Evolutionary conservation across 2,329 filamentous ascomycete genomes (phyloP).

Genomic region (Trichophyton mentagrophytes): DNA sequence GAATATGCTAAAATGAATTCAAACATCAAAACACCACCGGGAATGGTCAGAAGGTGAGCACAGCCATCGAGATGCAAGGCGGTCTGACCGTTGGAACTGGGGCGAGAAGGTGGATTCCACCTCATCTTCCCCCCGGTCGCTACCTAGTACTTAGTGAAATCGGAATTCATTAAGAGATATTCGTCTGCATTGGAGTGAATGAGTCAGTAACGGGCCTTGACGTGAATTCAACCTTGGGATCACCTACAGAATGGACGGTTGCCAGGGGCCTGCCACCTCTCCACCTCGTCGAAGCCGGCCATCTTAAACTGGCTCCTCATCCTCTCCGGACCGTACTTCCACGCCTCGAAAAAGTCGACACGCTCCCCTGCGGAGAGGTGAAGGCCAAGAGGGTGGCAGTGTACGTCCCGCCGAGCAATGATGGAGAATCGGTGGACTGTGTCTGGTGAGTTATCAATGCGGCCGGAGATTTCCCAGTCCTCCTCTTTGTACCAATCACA

Average conservation of each 20-base stretch:
- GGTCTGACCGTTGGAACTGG: too few species aligned
- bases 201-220: not conserved
- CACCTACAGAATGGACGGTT: slow-evolving; percentile 4
- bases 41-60: too few species aligned
- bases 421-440: slow-evolving; percentile 1
- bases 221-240: not conserved
- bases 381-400: not conserved
- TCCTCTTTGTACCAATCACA: slow-evolving; percentile 3
- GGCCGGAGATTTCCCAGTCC: slow-evolving; percentile 2
- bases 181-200: not conserved
- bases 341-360: slow-evolving; percentile 4
- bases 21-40: too few species aligned
- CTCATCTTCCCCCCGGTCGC: too few species aligned
- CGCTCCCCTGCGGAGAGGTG: not conserved
- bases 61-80: too few species aligned
- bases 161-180: not conserved
- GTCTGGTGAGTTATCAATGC: not conserved
- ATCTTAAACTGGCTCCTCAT: slow-evolving; percentile 5
- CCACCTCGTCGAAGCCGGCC: not conserved
- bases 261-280: slow-evolving; percentile 1
- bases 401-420: not conserved
- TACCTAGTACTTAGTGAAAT: not conserved
- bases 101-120: too few species aligned
- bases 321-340: slow-evolving; percentile 1
- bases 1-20: too few species aligned